phyloP scores from a whole-genome alignment of 108 stramenopile species.

The Nitzschia inconspicua region DNA sequence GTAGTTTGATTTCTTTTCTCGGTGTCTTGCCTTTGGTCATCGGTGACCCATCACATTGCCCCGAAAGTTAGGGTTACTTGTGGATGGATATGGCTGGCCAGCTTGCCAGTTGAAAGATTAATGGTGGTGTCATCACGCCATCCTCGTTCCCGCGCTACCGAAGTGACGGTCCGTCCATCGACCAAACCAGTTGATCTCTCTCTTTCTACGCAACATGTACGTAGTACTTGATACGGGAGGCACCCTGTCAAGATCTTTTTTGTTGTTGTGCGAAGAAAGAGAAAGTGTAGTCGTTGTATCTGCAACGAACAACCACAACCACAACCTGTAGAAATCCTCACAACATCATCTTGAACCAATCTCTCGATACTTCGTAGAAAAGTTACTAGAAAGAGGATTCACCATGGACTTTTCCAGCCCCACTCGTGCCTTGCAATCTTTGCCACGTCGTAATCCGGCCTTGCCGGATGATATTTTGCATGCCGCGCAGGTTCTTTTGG shows the following conservation, averaged over 20 bases:
- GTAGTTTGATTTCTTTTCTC: no score
- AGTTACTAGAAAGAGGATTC: background rate
- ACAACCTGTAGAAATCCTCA: background rate
- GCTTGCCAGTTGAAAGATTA: no score
- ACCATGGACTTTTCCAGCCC: slow-evolving; percentile 81
- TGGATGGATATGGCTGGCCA: no score
- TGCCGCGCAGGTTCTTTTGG: slow-evolving; percentile 31
- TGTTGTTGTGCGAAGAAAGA: background rate
- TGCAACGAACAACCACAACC: background rate
- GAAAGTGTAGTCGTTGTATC: background rate
- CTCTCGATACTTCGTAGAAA: background rate
- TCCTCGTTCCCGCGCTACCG: no score
- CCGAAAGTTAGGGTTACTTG: no score
- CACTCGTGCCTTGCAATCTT: slow-evolving; percentile 59
- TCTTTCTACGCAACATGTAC: background rate
- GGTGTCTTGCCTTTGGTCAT: no score
- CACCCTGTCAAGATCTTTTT: background rate
- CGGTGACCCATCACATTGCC: no score
- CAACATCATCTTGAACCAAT: background rate
- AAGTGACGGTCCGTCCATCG: no score
- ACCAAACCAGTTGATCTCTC: background rate
- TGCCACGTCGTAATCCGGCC: slow-evolving; percentile 68
- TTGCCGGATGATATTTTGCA: slow-evolving; percentile 51
- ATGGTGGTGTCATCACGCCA: no score
- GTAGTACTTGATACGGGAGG: no score